phyloP scores from a whole-genome alignment of 2,329 filamentous ascomycete genomes.

The Chaetomiaceae sp. region DNA sequence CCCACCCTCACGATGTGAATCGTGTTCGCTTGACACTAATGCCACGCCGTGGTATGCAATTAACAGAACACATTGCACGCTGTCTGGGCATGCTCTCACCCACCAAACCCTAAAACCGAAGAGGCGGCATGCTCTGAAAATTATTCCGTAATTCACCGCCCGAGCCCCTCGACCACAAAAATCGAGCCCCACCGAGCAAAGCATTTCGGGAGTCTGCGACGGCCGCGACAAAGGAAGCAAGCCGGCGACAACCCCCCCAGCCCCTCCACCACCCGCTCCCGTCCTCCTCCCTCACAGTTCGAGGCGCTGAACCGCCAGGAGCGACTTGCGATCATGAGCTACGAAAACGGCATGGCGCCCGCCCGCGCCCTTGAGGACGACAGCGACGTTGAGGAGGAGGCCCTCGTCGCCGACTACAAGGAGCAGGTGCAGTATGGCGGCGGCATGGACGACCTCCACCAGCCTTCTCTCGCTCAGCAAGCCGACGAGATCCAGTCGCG shows the following conservation, averaged over 20 bases:
- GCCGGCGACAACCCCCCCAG: slow-evolving; percentile 5
- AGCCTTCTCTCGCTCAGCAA: slow-evolving; percentile 63
- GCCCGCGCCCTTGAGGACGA: slow-evolving; percentile 64
- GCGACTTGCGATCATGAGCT: slow-evolving; percentile 47
- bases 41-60: no score
- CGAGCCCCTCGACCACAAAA: slow-evolving; percentile 23
- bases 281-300: background rate
- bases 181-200: slow-evolving; percentile 25
- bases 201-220: slow-evolving; percentile 25
- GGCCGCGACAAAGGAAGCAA: slow-evolving; percentile 22
- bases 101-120: slow-evolving; percentile 24
- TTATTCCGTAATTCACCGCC: slow-evolving; percentile 13
- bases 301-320: background rate
- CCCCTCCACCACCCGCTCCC: background rate
- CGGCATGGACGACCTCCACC: slow-evolving; percentile 74
- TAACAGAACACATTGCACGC: no score
- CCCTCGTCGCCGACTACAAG: slow-evolving; percentile 89
- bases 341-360: slow-evolving; percentile 55
- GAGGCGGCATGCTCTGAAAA: slow-evolving; percentile 12
- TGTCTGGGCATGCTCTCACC: no score
- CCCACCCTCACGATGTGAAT: no score
- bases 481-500: slow-evolving; percentile 90
- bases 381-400: slow-evolving; percentile 94
- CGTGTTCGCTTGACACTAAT: no score
- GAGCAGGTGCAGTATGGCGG: slow-evolving; percentile 95